Base-by-base conservation (phyloP, 331 rosid species). In the Dryas integrifolia region DNA sequence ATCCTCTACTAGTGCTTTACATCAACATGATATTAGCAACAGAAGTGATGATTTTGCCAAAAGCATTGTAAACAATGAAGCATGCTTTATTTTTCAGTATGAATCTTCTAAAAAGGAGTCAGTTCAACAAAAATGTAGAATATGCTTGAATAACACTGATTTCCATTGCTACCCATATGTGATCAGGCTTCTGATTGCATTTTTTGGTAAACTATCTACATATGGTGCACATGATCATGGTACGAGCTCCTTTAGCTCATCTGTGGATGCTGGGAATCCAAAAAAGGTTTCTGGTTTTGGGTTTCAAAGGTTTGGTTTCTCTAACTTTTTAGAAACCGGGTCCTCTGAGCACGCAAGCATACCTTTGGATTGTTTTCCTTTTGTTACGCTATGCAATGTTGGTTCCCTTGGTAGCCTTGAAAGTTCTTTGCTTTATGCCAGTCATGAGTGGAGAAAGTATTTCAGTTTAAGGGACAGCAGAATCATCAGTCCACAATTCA, bases 121-220 rank as follows among this genome's bases (percentile, higher is more conserved):
- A 50, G 79, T 69, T 74, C 18, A 58, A 51, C 77, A 73, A 39
- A 77, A 80, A 76, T 81, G 72, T 75, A 82, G 78, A 70, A 10
- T 91, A 49, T 75, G 63, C 81, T 69, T 91, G 70, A 75, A 80
- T 72, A 83, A 86, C 65, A 79, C 85, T 66, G 96, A 88, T 75
- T 77, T 94, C 79, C 97, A 94, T 85, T 89, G 87, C 88, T 86
- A 94, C 74, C 97, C 97, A 0, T 75, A 85, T 69, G 75, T 88
- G 45, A 56, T 65, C 71, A 79, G 90, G 71, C 80, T 88, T 82
- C 82, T 94, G 72, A 49, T 68, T 60, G 88, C 81, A 58, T 89
- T 88, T 76, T 82, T 85, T 82, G 73, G 80, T 75, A 86, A 73
- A 58, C 72, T 92, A 55, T 80, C 88, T 79, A 67, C 84, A 35